phyloP scores from a whole-genome alignment of 2,329 filamentous ascomycete species.

The Aspergillus caelatus region DNA sequence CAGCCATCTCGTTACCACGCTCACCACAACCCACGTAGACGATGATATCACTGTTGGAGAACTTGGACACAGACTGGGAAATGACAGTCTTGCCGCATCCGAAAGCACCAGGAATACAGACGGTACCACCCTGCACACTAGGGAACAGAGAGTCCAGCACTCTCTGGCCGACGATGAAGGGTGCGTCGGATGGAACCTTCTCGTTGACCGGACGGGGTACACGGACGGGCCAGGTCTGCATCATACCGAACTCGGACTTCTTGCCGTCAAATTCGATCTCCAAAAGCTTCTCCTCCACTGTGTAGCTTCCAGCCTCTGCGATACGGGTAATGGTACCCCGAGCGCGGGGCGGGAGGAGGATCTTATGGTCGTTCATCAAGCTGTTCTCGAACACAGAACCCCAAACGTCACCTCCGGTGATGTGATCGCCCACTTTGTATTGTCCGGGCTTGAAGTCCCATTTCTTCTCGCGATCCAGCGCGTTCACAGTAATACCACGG shows the following conservation, averaged over 20 bases:
- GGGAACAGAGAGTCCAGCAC: constrained; percentile 96
- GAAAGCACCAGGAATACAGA: constrained; percentile 97
- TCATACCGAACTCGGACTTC: constrained; percentile 94
- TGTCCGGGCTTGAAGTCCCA: constrained; percentile 90
- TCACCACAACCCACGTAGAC: constrained; percentile 95
- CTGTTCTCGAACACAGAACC: constrained; percentile 95
- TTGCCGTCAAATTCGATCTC: constrained; percentile 97
- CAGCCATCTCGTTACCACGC: constrained; percentile 98
- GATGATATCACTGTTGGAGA: constrained; percentile 99
- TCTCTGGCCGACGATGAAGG: constrained; percentile 95
- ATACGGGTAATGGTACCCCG: constrained; percentile 91
- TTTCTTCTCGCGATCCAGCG: constrained; percentile 86
- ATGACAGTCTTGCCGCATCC: constrained; percentile 99
- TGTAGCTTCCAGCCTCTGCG: constrained; percentile 86
- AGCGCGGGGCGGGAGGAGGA: constrained; percentile 86
- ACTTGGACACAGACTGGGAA: constrained; percentile 97
- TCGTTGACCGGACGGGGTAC: constrained; percentile 90
- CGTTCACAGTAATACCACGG: constrained; percentile 84
- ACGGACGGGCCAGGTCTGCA: constrained; percentile 98
- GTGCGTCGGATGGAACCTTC: constrained; percentile 84
- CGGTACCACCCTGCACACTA: constrained; percentile 93
- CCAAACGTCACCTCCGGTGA: constrained; percentile 95
- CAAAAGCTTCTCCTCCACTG: constrained; percentile 88
- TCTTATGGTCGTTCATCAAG: constrained; percentile 89
- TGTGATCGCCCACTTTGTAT: constrained; percentile 94